Conservation (phyloP, 1,284 basidiomycete genomes). For the Ceratobasidium sp. region DNA sequence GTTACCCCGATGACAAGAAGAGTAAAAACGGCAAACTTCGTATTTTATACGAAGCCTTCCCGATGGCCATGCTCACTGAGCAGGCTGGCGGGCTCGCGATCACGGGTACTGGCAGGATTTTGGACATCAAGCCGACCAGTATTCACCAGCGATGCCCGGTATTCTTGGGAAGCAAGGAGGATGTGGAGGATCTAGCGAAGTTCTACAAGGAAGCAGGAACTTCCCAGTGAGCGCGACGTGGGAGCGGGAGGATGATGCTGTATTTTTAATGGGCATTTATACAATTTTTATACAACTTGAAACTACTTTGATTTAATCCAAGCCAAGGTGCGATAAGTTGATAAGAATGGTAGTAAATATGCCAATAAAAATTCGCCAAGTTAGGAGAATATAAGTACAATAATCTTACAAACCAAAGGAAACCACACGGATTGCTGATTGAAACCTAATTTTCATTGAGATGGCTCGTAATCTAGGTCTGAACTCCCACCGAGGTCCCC, state of each 20-base stretch:
- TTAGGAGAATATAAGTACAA: too few relatives aligned
- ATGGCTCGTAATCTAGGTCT: conserved; percentile 32
- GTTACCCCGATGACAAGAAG: conserved; percentile 98
- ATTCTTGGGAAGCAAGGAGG: conserved; percentile 93
- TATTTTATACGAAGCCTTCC: conserved; percentile 97
- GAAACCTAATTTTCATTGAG: conserved; percentile 7
- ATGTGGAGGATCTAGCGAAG: conserved; percentile 87
- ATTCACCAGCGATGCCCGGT: conserved; percentile 95
- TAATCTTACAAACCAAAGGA: too few relatives aligned
- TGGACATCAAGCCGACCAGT: conserved; percentile 85
- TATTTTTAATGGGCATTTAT: conserved; percentile 31
- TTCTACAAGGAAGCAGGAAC: conserved; percentile 63
- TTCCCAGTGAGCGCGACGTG: not conserved
- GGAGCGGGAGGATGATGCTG: conserved; percentile 1
- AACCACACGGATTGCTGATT: too few relatives aligned
- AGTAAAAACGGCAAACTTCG: conserved; percentile 94
- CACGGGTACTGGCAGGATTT: conserved; percentile 87
- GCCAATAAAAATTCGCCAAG: too few relatives aligned
- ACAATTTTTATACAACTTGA: not conserved
- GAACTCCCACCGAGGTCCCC: conserved; percentile 23
- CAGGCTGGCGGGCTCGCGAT: conserved; percentile 96
- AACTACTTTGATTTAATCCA: too few relatives aligned
- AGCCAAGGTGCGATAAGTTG: too few relatives aligned
- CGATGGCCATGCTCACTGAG: conserved; percentile 97
- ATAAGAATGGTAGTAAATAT: too few relatives aligned